Evolutionary conservation across 257 asterid genomes (phyloP), one percentile per base, ranked within the genome.

Genomic region (Jacaranda mimosifolia): DNA sequence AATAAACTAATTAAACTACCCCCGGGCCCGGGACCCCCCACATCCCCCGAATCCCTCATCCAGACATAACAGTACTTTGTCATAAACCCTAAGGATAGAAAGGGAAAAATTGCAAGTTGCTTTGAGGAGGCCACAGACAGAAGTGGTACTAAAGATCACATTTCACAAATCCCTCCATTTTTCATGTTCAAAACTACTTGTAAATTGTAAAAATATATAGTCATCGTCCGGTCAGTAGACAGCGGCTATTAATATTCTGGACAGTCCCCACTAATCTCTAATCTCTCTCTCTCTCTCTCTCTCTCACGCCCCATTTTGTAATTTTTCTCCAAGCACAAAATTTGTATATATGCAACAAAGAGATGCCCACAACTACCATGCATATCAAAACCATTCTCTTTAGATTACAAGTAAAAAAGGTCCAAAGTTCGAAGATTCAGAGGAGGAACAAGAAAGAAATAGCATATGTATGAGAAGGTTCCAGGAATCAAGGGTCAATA

Each of bases 401-500:
- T 66, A 59, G 59, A 26, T 70, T 80, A 58, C 77, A 51, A 72
- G 66, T 55, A 36, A 75, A 43, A 68, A 32, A 65, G 88, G 82
- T 82, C 26, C 85, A 64, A 72, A 81, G 57, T 82, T 77, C 78
- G 78, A 86, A 87, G 86, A 69, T 81, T 59, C 80, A 72, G 56
- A 75, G 7, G 7, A 56, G 64, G 14, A 62, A 36, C 75, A 48
- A 51, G 51, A 72, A 55, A 77, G 26, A 18, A 15, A 56, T 42
- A 40, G 67, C 62, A 64, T 63, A 77, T 76, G 71, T 51, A 74
- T 39, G 82, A 84, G 92, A 89, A 87, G 89, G 73, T 88, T 90
- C 92, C 91, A 85, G 73, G 85, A 88, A 84, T 90, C 86, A 88
- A 85, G 93, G 88, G 87, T 87, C 90, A 82, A 80, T 86, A 67